Conservation (phyloP, 495 filamentous ascomycete species). For the Terfezia claveryi region DNA sequence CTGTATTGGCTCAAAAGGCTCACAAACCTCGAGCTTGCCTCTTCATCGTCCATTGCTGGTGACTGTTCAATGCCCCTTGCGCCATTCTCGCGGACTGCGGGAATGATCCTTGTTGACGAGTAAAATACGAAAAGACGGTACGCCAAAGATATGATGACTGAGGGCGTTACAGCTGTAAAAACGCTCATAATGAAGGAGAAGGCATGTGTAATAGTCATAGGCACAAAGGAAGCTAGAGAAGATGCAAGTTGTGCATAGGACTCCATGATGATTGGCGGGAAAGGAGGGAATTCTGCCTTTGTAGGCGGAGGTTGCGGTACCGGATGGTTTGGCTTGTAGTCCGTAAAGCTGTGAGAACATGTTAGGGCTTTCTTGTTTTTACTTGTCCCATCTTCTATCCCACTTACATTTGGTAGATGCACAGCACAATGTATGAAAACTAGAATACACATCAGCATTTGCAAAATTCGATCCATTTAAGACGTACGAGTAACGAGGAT, state of each 20-base stretch:
- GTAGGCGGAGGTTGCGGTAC: slow-evolving; percentile 25
- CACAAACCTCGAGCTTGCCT: slow-evolving; percentile 55
- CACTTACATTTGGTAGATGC: slow-evolving; percentile 67
- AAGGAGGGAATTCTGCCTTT: slow-evolving; percentile 70
- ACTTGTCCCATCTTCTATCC: background rate
- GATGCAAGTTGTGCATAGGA: slow-evolving; percentile 81
- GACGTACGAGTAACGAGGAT: slow-evolving; percentile 48
- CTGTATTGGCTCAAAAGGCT: slow-evolving; percentile 78
- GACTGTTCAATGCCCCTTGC: slow-evolving; percentile 63
- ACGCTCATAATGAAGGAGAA: slow-evolving; percentile 76
- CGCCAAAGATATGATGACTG: slow-evolving; percentile 76
- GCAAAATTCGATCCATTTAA: background rate
- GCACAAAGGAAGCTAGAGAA: slow-evolving; percentile 51
- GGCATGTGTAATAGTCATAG: slow-evolving; percentile 58
- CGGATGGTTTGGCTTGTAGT: slow-evolving; percentile 56
- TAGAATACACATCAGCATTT: slow-evolving; percentile 4
- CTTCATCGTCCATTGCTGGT: slow-evolving; percentile 60
- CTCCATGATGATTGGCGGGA: slow-evolving; percentile 96
- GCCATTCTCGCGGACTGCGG: slow-evolving; percentile 68
- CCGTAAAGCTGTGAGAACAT: slow-evolving; percentile 40
- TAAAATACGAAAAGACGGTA: slow-evolving; percentile 90
- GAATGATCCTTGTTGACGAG: slow-evolving; percentile 86
- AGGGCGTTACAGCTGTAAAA: slow-evolving; percentile 79
- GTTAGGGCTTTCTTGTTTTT: background rate
- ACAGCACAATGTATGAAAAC: slow-evolving; percentile 90